Conservation (phyloP, 2,329 filamentous ascomycete species). For the Dactylonectria macrodidyma region DNA sequence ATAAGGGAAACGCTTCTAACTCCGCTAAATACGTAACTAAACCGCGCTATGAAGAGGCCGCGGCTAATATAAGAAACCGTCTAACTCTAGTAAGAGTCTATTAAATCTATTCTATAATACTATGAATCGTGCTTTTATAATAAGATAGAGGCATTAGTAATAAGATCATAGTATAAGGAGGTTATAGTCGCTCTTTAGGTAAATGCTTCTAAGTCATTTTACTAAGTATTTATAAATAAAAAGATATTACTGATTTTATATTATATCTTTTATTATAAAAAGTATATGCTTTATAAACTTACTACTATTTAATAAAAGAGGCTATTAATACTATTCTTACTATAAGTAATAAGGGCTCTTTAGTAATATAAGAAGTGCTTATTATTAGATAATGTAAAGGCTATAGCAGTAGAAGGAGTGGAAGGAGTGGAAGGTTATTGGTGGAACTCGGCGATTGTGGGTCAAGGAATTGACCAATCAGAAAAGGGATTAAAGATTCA, state of each 20-base stretch:
- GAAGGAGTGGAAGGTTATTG: too few species aligned
- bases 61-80: too few species aligned
- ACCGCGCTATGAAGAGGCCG: too few species aligned
- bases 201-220: constrained; percentile 16
- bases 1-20: too few species aligned
- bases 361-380: constrained; percentile 21
- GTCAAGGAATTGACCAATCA: too few species aligned
- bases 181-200: constrained; percentile 17
- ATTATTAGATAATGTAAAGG: neutral
- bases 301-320: constrained; percentile 19
- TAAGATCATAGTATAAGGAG: constrained; percentile 32
- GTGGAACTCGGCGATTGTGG: too few species aligned
- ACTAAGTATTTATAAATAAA: constrained; percentile 17
- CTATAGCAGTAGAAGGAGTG: too few species aligned
- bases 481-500: too few species aligned
- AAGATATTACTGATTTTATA: constrained; percentile 24
- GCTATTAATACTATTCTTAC: constrained; percentile 4
- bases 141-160: constrained; percentile 17
- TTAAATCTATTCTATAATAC: constrained; percentile 22
- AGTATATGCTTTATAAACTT: neutral
- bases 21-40: too few species aligned
- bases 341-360: constrained; percentile 18
- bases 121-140: constrained; percentile 18
- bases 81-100: constrained; percentile 15
- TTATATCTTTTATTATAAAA: constrained; percentile 27